Evolutionary conservation across 2,329 filamentous ascomycete species (phyloP).

Genomic region (Blumeriella jaapii): DNA sequence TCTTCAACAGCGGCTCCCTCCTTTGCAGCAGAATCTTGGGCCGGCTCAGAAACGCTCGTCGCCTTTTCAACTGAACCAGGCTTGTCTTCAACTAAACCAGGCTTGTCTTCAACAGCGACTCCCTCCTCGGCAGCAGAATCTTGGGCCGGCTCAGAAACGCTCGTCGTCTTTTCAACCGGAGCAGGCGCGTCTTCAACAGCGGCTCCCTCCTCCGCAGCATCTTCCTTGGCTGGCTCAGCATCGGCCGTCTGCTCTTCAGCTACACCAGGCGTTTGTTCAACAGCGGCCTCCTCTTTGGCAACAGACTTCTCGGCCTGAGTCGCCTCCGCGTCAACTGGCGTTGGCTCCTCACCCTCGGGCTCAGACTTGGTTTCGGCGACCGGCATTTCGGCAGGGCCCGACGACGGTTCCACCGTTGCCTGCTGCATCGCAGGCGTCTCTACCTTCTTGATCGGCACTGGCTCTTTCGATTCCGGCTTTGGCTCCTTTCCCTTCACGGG

Average conservation of each 20-base stretch:
- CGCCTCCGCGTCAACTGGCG: constrained; percentile 12
- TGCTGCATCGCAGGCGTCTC: constrained; percentile 1
- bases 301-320: constrained; percentile 18
- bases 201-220: constrained; percentile 11
- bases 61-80: constrained; percentile 8
- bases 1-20: too few relatives aligned
- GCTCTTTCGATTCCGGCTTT: constrained; percentile 4
- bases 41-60: too few relatives aligned
- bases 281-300: constrained; percentile 8
- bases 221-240: constrained; percentile 17
- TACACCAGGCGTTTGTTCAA: constrained; percentile 10
- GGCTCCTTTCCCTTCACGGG: constrained; percentile 4
- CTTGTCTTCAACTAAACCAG: too few relatives aligned
- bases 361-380: constrained; percentile 7
- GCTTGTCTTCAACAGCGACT: constrained; percentile 10
- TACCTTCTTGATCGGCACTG: constrained; percentile 1
- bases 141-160: constrained; percentile 4
- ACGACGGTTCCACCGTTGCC: neutral
- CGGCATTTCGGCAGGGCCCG: constrained; percentile 3
- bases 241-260: constrained; percentile 7
- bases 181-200: constrained; percentile 10
- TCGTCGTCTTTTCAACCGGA: constrained; percentile 7
- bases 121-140: too few relatives aligned
- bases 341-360: constrained; percentile 1
- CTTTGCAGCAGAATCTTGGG: too few relatives aligned